Conservation (phyloP, 1,139 yeast species). For the Scheffersomyces insectosa region DNA sequence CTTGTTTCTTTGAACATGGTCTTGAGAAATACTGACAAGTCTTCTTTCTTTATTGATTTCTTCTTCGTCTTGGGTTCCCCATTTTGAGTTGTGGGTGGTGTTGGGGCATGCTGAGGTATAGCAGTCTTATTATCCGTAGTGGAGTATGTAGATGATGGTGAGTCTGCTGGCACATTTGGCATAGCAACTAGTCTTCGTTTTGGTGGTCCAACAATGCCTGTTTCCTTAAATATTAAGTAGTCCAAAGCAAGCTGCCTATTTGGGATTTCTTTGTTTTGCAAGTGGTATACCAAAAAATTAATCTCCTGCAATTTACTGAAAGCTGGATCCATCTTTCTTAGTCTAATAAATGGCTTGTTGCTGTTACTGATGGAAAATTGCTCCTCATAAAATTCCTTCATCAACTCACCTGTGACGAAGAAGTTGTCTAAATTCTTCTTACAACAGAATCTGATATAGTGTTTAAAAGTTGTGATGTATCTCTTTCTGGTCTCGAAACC, state of each 20-base stretch:
- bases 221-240: conserved; percentile 14
- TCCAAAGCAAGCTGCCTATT: conserved; percentile 16
- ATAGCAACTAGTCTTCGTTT: neutral
- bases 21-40: conserved; percentile 5
- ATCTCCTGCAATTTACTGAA: conserved; percentile 18
- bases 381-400: conserved; percentile 18
- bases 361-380: conserved; percentile 14
- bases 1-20: conserved; percentile 5
- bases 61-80: conserved; percentile 1
- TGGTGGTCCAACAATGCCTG: conserved; percentile 3
- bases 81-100: neutral
- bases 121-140: neutral
- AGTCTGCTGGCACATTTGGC: neutral
- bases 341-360: conserved; percentile 17
- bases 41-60: conserved; percentile 2
- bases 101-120: neutral
- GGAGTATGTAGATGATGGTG: neutral
- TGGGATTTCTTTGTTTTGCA: conserved; percentile 17
- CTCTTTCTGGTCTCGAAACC: conserved; percentile 19
- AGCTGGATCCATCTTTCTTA: conserved; percentile 20
- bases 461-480: conserved; percentile 19
- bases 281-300: conserved; percentile 16
- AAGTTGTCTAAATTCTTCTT: conserved; percentile 12
- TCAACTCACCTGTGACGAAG: conserved; percentile 18
- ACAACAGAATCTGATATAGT: conserved; percentile 17